A percentile compares a stretch with the other conserved stretches of the same genome.
phyloP scores from a whole-genome alignment of 768 basidiomycete species.

The Mycena alexandri region DNA sequence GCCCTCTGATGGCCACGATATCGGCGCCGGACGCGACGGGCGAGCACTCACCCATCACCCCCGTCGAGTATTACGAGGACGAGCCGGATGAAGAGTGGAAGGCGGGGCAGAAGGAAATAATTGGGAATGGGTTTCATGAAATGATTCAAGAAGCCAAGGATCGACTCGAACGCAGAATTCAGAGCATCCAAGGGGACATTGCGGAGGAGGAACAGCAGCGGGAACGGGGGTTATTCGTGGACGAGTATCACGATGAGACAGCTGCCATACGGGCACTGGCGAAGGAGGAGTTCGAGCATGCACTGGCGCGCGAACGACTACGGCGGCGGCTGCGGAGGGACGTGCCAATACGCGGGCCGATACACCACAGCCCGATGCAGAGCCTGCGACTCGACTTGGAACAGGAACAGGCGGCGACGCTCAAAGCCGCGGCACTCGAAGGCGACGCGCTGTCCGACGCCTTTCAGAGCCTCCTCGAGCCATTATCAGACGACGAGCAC shows the following conservation, averaged over 20 bases:
- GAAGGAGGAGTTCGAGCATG: conserved; percentile 36
- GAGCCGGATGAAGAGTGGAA: conserved; percentile 38
- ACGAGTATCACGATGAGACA: conserved; percentile 17
- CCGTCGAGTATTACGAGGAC: conserved; percentile 25
- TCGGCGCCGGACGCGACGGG: conserved; percentile 8
- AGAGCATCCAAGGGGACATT: conserved; percentile 25
- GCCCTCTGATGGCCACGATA: conserved; percentile 19
- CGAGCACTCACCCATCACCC: conserved; percentile 18
- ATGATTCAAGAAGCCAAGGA: conserved; percentile 36
- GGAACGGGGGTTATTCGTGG: conserved; percentile 14
- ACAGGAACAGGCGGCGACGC: conserved; percentile 33
- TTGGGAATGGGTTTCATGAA: conserved; percentile 22
- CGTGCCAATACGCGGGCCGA: conserved; percentile 16
- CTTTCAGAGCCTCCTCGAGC: conserved; percentile 34
- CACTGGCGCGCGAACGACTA: conserved; percentile 26
- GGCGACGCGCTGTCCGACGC: conserved; percentile 17
- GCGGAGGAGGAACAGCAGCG: conserved; percentile 19
- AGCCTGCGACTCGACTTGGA: conserved; percentile 34
- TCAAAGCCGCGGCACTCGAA: conserved; percentile 21
- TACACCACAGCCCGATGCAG: conserved; percentile 10
- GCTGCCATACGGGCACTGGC: conserved; percentile 26
- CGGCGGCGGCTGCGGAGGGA: conserved; percentile 22
- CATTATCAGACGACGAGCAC: conserved; percentile 14
- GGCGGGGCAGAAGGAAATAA: conserved; percentile 26
- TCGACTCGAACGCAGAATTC: conserved; percentile 30